Base-by-base conservation (phyloP, 2,329 filamentous ascomycete genomes). In the Aspergillus sp. region DNA sequence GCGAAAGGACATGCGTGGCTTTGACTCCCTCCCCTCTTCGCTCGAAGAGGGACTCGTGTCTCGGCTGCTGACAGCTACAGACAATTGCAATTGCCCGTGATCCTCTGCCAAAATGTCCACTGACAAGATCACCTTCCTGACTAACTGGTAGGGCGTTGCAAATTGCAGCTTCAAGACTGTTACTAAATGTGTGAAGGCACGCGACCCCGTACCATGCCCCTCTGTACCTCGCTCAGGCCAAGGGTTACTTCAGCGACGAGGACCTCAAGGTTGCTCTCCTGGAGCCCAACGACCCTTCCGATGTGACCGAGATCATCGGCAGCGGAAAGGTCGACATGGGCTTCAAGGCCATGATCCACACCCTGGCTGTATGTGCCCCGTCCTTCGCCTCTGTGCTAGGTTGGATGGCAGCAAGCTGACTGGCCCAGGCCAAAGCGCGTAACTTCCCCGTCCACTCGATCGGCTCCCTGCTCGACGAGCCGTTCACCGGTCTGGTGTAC, bases 341-440 rank as follows among this genome's bases (percentile, higher is more conserved):
- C 27, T 85, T 83, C 71, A 86, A 86, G 60, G 81, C 82, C 43
- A 86, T 86, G 81, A 86, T 86, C 45, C 82, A 86, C 52, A 86
- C 81, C 6, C 71, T 86, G 38, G 81, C 80, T 35, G 76, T 79
- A 60, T 41, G 67, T 57, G 8, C 6, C 2, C 12, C 7, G 17
- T 24, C 8, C 5, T 2, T 6, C 1, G 3, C 5, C 8, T 14
- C 7, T n/a, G n/a, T n/a, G n/a, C n/a, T n/a, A n/a, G n/a, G n/a
- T n/a, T n/a, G n/a, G 8, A n/a, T 15, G 8, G 11, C 4, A 19
- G 5, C 8, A 24, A 34, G 24, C 33, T 43, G 25, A 50, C 32
- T 12, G 24, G n/a, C 12, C 10, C 39, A 80, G 75, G 81, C 81
- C 53, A 84, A 85, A 60, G 81, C 82, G 24, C 80, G 81, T 40